phyloP scores from a whole-genome alignment of 2,329 filamentous ascomycete genomes.

The Plenodomus biglobosus region DNA sequence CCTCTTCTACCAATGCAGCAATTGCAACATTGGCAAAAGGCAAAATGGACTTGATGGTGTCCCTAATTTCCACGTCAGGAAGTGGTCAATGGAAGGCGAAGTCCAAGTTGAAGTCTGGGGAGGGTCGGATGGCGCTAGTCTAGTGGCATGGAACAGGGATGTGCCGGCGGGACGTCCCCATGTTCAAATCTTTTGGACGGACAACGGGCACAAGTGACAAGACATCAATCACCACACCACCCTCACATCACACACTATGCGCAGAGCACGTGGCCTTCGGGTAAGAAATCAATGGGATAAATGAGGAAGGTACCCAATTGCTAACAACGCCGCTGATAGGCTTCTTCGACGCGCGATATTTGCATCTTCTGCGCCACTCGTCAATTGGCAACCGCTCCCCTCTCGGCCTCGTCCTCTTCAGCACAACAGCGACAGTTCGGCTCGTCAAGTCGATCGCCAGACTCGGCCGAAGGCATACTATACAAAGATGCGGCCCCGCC shows the following conservation, averaged over 20 bases:
- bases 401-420: conserved; percentile 12
- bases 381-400: conserved; percentile 26
- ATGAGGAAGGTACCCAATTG: neutral
- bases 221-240: conserved; percentile 5
- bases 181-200: conserved; percentile 19
- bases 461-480: conserved; percentile 33
- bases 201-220: too few species aligned
- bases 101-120: neutral
- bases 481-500: conserved; percentile 27
- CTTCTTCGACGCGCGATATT: conserved; percentile 40
- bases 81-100: neutral
- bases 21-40: too few species aligned
- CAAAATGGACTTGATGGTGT: too few species aligned
- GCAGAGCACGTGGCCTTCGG: conserved; percentile 33
- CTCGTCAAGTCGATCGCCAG: conserved; percentile 35
- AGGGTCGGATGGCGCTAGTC: neutral
- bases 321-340: conserved; percentile 22
- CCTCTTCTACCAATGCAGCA: too few species aligned
- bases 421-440: conserved; percentile 37
- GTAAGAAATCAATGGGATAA: conserved; percentile 14
- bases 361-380: conserved; percentile 46
- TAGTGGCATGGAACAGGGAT: conserved; percentile 11
- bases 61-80: too few species aligned
- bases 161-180: conserved; percentile 6
- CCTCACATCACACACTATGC: conserved; percentile 24